phyloP scores from a whole-genome alignment of 768 basidiomycete genomes.

The Tylopilus rubrobrunneus region DNA sequence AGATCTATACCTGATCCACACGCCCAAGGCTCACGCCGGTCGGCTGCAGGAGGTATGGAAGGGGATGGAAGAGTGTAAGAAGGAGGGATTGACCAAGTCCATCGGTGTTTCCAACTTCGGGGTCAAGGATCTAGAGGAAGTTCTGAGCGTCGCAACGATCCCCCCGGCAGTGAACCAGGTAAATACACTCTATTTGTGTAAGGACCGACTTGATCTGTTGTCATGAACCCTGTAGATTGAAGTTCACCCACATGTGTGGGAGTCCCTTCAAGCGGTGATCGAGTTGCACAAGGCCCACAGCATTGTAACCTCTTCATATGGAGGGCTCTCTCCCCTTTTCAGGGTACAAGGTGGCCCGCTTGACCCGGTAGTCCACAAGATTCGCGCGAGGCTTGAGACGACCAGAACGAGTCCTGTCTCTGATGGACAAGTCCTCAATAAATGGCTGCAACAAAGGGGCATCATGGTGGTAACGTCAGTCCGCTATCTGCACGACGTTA shows the following conservation, averaged over 20 bases:
- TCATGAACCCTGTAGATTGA: background rate
- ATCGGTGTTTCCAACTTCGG: slow-evolving; percentile 2
- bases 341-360: background rate
- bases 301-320: slow-evolving; percentile 5
- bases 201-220: background rate
- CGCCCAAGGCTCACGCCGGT: background rate
- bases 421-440: slow-evolving; percentile 2
- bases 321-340: background rate
- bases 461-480: slow-evolving; percentile 2
- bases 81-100: slow-evolving; percentile 2
- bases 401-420: background rate
- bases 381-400: background rate
- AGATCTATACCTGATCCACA: slow-evolving; percentile 1
- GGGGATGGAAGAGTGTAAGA: slow-evolving; percentile 3
- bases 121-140: background rate
- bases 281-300: background rate
- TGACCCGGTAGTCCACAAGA: background rate
- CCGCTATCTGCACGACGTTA: background rate
- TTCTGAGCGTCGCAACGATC: slow-evolving; percentile 1
- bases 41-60: background rate
- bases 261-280: slow-evolving; percentile 3
- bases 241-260: slow-evolving; percentile 1
- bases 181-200: background rate
- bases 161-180: slow-evolving; percentile 1
- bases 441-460: slow-evolving; percentile 1